Evolutionary conservation across 106 monocot species (phyloP).

Genomic region (Ottelia alismoides): DNA sequence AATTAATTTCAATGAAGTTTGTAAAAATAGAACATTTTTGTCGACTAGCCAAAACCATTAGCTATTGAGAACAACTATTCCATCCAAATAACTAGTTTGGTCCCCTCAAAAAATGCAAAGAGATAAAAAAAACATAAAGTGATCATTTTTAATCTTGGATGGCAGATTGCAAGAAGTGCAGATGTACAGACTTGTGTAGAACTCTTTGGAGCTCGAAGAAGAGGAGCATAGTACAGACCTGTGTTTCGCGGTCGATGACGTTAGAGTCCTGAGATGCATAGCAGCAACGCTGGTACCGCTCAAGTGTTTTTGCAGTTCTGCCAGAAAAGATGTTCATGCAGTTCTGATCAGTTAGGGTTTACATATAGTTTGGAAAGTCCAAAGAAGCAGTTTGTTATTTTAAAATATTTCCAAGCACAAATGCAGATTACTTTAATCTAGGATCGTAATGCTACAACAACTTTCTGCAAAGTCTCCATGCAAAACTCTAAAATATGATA

Average conservation of each 20-base stretch:
- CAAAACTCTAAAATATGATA: too few species aligned
- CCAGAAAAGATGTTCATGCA: too few species aligned
- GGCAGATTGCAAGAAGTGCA: not conserved
- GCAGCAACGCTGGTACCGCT: conserved; percentile 30
- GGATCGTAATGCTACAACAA: too few species aligned
- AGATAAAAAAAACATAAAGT: not conserved
- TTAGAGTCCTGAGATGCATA: conserved; percentile 17
- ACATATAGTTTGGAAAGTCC: too few species aligned
- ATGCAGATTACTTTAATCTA: too few species aligned
- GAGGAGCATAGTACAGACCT: conserved; percentile 8
- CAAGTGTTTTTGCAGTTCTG: conserved; percentile 18
- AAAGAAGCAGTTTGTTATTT: too few species aligned
- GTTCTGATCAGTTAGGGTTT: too few species aligned
- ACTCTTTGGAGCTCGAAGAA: not conserved
- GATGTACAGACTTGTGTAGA: not conserved
- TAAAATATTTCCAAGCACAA: too few species aligned
- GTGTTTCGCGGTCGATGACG: conserved; percentile 23
- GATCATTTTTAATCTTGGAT: not conserved
- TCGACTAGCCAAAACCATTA: not conserved
- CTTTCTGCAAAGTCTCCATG: too few species aligned
- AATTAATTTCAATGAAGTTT: not conserved
- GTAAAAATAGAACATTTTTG: not conserved
- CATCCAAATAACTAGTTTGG: not conserved
- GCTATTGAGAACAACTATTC: not conserved
- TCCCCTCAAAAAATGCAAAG: not conserved